These are phyloP conservation scores for Myriosclerotinia scirpicola DNA, from an alignment of 2,329 filamentous ascomycete genomes.

Conservation along the genomic window DNA sequence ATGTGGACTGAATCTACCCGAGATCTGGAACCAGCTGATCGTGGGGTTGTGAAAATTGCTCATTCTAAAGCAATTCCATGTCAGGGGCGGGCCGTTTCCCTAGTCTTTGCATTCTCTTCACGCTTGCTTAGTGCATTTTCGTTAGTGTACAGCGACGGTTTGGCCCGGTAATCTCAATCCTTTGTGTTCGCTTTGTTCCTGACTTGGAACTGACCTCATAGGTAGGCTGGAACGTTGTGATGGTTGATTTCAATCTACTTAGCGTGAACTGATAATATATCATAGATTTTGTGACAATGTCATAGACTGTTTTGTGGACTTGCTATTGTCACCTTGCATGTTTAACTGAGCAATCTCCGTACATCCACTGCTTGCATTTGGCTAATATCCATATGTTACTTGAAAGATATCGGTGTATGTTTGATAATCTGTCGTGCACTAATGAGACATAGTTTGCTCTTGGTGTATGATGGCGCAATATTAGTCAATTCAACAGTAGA, in stretches of 20 bases:
- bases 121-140: conserved; percentile 20
- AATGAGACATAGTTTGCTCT: conserved; percentile 13
- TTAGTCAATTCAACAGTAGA: not conserved
- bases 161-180: not conserved
- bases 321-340: conserved; percentile 9
- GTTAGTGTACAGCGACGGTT: conserved; percentile 4
- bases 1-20: conserved; percentile 17
- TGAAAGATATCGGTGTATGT: not conserved
- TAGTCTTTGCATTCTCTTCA: conserved; percentile 20
- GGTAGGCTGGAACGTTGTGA: conserved; percentile 8
- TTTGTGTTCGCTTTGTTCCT: conserved; percentile 20
- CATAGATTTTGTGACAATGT: not conserved
- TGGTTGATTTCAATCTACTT: conserved; percentile 1
- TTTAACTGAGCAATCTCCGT: conserved; percentile 9
- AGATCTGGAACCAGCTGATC: conserved; percentile 25
- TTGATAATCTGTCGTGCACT: conserved; percentile 10
- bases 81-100: not conserved
- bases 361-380: conserved; percentile 16
- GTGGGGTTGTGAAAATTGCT: conserved; percentile 13
- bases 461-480: conserved; percentile 13
- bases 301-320: conserved; percentile 9
- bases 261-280: conserved; percentile 6
- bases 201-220: conserved; percentile 4
- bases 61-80: conserved; percentile 11
- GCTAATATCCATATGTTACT: conserved; percentile 15